phyloP scores from a whole-genome alignment of 108 stramenopile species.

The Nannochloropsis salina region DNA sequence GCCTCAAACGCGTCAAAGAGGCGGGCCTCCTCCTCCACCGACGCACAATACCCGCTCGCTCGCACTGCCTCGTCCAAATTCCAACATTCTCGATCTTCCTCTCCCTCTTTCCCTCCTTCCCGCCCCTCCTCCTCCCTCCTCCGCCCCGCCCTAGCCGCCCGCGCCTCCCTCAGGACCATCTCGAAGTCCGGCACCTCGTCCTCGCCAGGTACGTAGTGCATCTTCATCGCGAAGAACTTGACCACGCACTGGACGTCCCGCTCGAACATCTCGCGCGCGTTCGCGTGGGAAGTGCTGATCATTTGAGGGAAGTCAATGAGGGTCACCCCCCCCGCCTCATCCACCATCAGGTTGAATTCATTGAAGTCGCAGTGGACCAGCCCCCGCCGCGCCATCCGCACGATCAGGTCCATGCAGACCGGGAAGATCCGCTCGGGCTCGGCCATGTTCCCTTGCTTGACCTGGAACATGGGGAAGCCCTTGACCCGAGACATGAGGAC shows the following conservation, averaged over 20 bases:
- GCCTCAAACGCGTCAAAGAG: constrained; percentile 33
- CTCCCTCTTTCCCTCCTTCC: constrained; percentile 3
- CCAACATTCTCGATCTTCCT: constrained; percentile 26
- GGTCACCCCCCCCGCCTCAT: constrained; percentile 75
- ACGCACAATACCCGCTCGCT: constrained; percentile 3
- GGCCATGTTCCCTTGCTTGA: constrained; percentile 65
- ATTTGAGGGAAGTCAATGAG: constrained; percentile 99
- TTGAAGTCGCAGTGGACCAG: constrained; percentile 99
- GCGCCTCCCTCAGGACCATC: constrained; percentile 24
- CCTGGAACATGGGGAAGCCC: constrained; percentile 57
- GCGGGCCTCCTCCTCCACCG: constrained; percentile 32
- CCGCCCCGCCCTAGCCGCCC: constrained; percentile 8
- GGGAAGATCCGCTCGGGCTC: constrained; percentile 82
- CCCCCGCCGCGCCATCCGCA: constrained; percentile 76
- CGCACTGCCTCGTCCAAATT: background rate
- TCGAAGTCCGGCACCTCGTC: constrained; percentile 41
- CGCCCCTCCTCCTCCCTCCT: background rate
- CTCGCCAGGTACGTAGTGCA: constrained; percentile 38
- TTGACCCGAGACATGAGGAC: constrained; percentile 78
- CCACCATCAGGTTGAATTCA: constrained; percentile 98
- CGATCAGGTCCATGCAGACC: constrained; percentile 64
- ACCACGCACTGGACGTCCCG: constrained; percentile 56
- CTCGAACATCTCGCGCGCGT: constrained; percentile 88
- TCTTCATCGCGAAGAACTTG: constrained; percentile 47
- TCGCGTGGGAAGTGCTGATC: constrained; percentile 89